Percentiles rank a stretch among this genome's conserved stretches.
Conservation (phyloP, 179 eudicot genomes). For the Beta lomatogona region DNA sequence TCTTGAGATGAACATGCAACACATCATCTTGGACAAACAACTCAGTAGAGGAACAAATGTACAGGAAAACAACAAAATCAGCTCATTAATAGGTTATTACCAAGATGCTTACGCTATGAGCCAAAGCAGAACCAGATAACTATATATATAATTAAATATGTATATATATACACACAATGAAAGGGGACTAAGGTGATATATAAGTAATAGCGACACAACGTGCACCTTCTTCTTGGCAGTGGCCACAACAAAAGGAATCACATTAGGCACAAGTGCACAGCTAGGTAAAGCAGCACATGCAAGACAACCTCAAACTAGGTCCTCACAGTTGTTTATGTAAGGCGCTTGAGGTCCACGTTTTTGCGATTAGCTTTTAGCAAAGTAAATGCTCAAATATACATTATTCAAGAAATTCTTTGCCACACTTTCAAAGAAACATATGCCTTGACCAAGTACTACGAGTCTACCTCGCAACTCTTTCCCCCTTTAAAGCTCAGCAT, state of each 20-base stretch:
- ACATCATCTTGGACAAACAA: constrained; percentile 17
- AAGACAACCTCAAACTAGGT: background rate
- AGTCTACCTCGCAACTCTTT: background rate
- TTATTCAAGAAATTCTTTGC: background rate
- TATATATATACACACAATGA: no score
- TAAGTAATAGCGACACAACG: no score
- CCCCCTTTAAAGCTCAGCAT: no score
- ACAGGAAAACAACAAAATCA: constrained; percentile 3
- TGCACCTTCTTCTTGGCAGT: background rate
- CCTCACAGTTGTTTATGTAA: background rate
- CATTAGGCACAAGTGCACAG: no score
- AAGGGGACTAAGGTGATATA: no score
- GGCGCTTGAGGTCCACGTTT: background rate
- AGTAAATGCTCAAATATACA: background rate
- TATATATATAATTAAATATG: background rate
- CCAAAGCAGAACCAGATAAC: background rate
- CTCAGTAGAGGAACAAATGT: constrained; percentile 4
- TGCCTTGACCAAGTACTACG: background rate
- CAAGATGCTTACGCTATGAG: background rate
- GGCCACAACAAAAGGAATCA: background rate
- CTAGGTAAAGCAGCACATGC: background rate
- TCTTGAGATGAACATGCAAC: constrained; percentile 32
- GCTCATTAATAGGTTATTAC: background rate
- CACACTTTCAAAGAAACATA: background rate
- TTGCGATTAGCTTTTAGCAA: background rate